A percentile compares a stretch with the other conserved stretches of the same genome.
Evolutionary conservation across 257 asterid species (phyloP).

Genomic region (Euphrasia confusa): DNA sequence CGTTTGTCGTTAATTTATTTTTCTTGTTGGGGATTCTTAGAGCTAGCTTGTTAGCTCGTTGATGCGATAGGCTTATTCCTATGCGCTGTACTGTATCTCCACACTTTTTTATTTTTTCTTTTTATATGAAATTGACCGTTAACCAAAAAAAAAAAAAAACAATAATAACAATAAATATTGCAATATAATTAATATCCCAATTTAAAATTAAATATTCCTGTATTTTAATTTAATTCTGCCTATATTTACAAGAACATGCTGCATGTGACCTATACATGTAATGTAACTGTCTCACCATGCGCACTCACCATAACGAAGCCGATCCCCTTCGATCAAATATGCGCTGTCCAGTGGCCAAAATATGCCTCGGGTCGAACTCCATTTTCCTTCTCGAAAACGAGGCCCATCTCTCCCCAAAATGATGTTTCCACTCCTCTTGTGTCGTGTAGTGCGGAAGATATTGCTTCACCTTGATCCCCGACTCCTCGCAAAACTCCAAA

Average conservation of each 20-base stretch:
- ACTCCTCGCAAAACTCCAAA: slow-evolving; percentile 45
- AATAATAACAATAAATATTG: too few species aligned
- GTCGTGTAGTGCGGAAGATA: slow-evolving; percentile 75
- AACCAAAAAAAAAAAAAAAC: too few species aligned
- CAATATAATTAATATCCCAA: too few species aligned
- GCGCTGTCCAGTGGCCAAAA: slow-evolving; percentile 67
- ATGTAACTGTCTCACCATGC: slow-evolving; percentile 20
- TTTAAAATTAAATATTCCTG: too few species aligned
- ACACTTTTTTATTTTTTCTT: too few species aligned
- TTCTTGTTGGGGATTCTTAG: too few species aligned
- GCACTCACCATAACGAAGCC: slow-evolving; percentile 32
- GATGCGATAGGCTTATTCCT: too few species aligned
- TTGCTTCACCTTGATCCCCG: slow-evolving; percentile 47
- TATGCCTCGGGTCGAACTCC: slow-evolving; percentile 57
- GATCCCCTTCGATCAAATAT: slow-evolving; percentile 37
- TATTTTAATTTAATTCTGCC: background rate
- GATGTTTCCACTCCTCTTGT: slow-evolving; percentile 55
- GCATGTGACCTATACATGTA: slow-evolving; percentile 14
- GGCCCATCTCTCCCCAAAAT: slow-evolving; percentile 64
- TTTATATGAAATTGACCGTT: too few species aligned
- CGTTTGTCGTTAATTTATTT: too few species aligned
- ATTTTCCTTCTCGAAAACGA: slow-evolving; percentile 39
- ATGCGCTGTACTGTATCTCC: too few species aligned
- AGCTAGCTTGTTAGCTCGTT: too few species aligned
- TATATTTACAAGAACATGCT: slow-evolving; percentile 18